Percentiles rank a stretch among this genome's conserved stretches.
Conservation (phyloP, 176 grass and related monocot species). For the Urochloa ruziziensis region DNA sequence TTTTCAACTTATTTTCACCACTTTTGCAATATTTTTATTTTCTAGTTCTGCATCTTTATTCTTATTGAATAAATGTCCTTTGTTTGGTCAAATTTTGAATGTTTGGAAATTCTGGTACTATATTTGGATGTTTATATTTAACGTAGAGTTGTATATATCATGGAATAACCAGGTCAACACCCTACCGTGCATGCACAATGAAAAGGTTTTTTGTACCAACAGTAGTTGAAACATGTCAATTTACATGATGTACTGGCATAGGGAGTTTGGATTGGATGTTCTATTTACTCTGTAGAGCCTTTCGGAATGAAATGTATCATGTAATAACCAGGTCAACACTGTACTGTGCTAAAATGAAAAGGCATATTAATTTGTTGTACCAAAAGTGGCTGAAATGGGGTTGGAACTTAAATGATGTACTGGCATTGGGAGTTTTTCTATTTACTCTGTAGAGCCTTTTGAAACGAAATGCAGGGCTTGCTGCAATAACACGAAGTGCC, state of each 20-base stretch:
- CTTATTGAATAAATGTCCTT: not conserved
- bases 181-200: not conserved
- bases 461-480: not conserved
- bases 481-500: not conserved
- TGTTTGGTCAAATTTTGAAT: not conserved
- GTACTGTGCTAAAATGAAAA: not conserved
- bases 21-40: too few species aligned
- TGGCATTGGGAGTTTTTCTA: not conserved
- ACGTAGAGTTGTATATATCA: not conserved
- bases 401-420: not conserved
- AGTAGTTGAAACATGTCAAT: slow-evolving; percentile 4
- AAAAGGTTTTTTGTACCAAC: not conserved
- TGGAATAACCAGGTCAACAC: not conserved
- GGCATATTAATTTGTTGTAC: too few species aligned
- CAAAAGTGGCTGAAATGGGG: not conserved
- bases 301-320: slow-evolving; percentile 3
- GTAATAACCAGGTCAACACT: not conserved
- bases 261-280: not conserved
- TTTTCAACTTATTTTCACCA: not conserved
- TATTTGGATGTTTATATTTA: not conserved
- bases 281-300: not conserved
- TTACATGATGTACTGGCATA: not conserved
- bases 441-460: not conserved
- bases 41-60: slow-evolving; percentile 5
- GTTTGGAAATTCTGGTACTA: not conserved